These are phyloP conservation scores for Metarhizium rileyi DNA, from an alignment of 2,329 filamentous ascomycete genomes.

Conservation along the genomic window DNA sequence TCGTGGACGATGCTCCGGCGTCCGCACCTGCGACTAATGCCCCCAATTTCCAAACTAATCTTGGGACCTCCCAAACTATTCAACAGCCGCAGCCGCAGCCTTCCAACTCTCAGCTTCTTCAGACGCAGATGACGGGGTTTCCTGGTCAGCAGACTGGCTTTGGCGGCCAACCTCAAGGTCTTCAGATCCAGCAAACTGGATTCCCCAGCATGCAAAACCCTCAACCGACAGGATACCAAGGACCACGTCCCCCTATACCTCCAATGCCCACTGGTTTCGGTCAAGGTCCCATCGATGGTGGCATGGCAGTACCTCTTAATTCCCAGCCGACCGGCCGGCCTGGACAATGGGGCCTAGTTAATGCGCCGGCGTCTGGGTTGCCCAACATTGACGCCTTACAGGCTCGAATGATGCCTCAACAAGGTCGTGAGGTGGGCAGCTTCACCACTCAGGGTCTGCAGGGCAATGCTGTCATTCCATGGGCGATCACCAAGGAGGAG, in stretches of 20 bases:
- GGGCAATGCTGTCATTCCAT: slow-evolving; percentile 92
- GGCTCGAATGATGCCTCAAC: slow-evolving; percentile 94
- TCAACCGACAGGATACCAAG: slow-evolving; percentile 70
- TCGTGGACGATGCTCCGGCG: slow-evolving; percentile 59
- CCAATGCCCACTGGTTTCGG: slow-evolving; percentile 57
- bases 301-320: slow-evolving; percentile 60
- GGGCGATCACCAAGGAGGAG: slow-evolving; percentile 98
- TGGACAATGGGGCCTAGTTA: slow-evolving; percentile 97
- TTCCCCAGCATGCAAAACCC: slow-evolving; percentile 57
- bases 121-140: slow-evolving; percentile 60
- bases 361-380: slow-evolving; percentile 77
- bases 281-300: slow-evolving; percentile 40
- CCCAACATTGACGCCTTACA: slow-evolving; percentile 92
- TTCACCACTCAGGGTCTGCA: slow-evolving; percentile 82
- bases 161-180: slow-evolving; percentile 43
- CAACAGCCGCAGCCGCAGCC: slow-evolving; percentile 66
- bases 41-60: slow-evolving; percentile 54
- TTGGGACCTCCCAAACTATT: slow-evolving; percentile 41
- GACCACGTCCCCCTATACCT: slow-evolving; percentile 84
- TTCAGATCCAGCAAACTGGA: slow-evolving; percentile 62
- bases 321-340: slow-evolving; percentile 90
- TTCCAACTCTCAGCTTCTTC: slow-evolving; percentile 58
- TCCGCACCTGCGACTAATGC: slow-evolving; percentile 51
- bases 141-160: slow-evolving; percentile 49
- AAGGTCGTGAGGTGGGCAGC: slow-evolving; percentile 71